phyloP scores from a whole-genome alignment of 306 rosid genomes.

The Castanopsis chinensis region DNA sequence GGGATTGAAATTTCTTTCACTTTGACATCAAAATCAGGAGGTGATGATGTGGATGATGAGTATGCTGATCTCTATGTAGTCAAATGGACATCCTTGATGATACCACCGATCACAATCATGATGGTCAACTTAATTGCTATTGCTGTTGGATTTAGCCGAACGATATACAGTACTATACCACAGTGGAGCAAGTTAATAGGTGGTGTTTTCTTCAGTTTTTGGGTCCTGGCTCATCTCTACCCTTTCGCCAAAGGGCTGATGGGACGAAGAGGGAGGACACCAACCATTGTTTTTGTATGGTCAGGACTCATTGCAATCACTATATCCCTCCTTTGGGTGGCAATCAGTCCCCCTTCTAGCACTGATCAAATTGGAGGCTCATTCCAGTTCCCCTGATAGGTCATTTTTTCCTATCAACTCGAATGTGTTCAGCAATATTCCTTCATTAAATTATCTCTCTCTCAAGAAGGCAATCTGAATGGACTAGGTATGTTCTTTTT shows the following conservation, averaged over 20 bases:
- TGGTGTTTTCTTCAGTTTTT: constrained; percentile 96
- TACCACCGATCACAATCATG: constrained; percentile 92
- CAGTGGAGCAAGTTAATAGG: constrained; percentile 90
- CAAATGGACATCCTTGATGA: constrained; percentile 89
- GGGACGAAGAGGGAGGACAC: constrained; percentile 95
- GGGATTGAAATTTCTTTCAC: constrained; percentile 97
- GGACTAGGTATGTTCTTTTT: constrained; percentile 24
- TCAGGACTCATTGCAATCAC: constrained; percentile 91
- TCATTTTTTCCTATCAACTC: constrained; percentile 23
- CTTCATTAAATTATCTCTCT: constrained; percentile 26
- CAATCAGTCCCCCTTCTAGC: constrained; percentile 87
- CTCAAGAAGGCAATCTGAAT: constrained; percentile 22
- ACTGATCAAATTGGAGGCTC: constrained; percentile 80
- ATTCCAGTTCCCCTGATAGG: constrained; percentile 70
- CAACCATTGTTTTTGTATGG: constrained; percentile 98
- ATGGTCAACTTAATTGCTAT: constrained; percentile 84
- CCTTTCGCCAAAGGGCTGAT: constrained; percentile 94
- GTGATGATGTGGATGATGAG: constrained; percentile 85
- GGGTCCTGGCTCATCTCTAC: constrained; percentile 92
- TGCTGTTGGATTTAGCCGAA: constrained; percentile 87
- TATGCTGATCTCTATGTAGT: constrained; percentile 83
- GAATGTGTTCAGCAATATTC: constrained; percentile 13
- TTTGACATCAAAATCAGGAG: constrained; percentile 81
- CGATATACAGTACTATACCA: constrained; percentile 82
- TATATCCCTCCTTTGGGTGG: constrained; percentile 96